Evolutionary conservation across 2,329 filamentous ascomycete species (phyloP).

Genomic region (Diaporthe eres): DNA sequence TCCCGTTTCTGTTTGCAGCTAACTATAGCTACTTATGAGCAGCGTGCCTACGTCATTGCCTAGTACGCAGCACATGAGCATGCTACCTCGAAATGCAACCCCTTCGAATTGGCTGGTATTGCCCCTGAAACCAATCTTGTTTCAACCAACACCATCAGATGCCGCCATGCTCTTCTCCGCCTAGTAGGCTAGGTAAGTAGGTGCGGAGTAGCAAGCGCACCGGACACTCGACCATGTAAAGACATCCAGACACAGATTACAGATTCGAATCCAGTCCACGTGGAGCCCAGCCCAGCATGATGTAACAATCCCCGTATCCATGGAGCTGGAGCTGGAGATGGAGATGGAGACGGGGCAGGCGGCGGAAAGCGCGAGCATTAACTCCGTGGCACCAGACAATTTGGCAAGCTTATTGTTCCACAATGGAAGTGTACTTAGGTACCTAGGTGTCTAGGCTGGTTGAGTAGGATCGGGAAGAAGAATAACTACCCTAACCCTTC

Average conservation of each 20-base stretch:
- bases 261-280: not conserved
- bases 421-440: not conserved
- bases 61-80: not conserved
- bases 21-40: conserved; percentile 18
- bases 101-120: conserved; percentile 27
- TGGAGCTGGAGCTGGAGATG: conserved; percentile 10
- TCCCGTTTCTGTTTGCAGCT: conserved; percentile 23
- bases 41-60: not conserved
- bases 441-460: too few relatives aligned
- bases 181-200: not conserved
- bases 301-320: not conserved
- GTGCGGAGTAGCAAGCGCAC: conserved; percentile 12
- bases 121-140: conserved; percentile 35
- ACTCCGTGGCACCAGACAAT: not conserved
- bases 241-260: not conserved
- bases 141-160: conserved; percentile 32
- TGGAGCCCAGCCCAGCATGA: conserved; percentile 14
- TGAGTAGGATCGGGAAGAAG: not conserved
- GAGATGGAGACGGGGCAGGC: not conserved
- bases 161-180: conserved; percentile 28
- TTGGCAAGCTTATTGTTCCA: not conserved
- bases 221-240: not conserved
- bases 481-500: conserved; percentile 6
- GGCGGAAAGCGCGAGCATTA: not conserved
- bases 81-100: conserved; percentile 17